Percentiles rank a stretch among this genome's conserved stretches.
Conservation (phyloP, 495 filamentous ascomycete genomes). For the Tetracladium marchalianum region DNA sequence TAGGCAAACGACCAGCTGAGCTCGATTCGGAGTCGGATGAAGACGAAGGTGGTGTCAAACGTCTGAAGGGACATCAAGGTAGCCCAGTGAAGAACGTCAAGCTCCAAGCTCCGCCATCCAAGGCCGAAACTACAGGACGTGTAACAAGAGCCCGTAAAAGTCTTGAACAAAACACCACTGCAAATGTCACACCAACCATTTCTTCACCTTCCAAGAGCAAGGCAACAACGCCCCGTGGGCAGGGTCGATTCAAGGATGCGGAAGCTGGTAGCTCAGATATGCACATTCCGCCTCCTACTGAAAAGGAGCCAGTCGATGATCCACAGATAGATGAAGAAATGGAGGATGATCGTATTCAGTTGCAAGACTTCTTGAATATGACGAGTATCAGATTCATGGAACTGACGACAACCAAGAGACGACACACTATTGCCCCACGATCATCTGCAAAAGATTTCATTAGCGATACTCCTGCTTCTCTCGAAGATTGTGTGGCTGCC, state of each 20-base stretch:
- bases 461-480: constrained; percentile 23
- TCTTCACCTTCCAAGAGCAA: constrained; percentile 34
- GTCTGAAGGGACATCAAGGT: constrained; percentile 57
- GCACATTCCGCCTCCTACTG: constrained; percentile 32
- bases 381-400: constrained; percentile 98
- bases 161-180: constrained; percentile 19
- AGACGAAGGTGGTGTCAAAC: constrained; percentile 52
- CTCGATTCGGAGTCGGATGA: constrained; percentile 65
- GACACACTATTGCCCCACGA: constrained; percentile 66
- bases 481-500: constrained; percentile 76
- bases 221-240: constrained; percentile 37
- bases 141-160: constrained; percentile 40
- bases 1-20: constrained; percentile 67
- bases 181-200: constrained; percentile 29
- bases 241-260: constrained; percentile 39
- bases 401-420: constrained; percentile 77
- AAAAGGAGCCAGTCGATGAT: constrained; percentile 21
- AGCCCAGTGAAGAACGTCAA: constrained; percentile 71
- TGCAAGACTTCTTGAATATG: constrained; percentile 90
- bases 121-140: constrained; percentile 53
- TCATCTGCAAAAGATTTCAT: constrained; percentile 33
- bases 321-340: constrained; percentile 26
- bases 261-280: constrained; percentile 30
- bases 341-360: constrained; percentile 57
- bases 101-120: constrained; percentile 55